These are phyloP conservation scores for Penicillium angulare DNA, from an alignment of 495 filamentous ascomycete species.

Conservation along the genomic window DNA sequence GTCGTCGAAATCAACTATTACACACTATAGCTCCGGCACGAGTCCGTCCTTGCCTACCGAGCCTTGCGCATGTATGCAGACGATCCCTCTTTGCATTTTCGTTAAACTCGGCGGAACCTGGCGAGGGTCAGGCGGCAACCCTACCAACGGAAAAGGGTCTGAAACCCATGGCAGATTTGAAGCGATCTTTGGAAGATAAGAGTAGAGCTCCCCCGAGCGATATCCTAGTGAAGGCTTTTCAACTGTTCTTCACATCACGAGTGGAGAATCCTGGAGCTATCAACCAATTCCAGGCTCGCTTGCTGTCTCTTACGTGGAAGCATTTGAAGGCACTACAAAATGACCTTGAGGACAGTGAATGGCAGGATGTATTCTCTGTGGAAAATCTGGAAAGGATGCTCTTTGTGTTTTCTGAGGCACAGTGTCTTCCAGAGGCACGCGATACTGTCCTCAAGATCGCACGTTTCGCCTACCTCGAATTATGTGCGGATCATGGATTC, in stretches of 20 bases:
- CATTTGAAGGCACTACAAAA: slow-evolving; percentile 49
- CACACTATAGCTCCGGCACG: slow-evolving; percentile 31
- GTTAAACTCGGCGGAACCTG: slow-evolving; percentile 11
- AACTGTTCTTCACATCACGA: slow-evolving; percentile 60
- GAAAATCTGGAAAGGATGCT: slow-evolving; percentile 51
- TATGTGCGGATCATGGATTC: slow-evolving; percentile 41
- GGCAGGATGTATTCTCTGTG: slow-evolving; percentile 43
- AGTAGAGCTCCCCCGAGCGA: slow-evolving; percentile 55
- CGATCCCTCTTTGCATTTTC: slow-evolving; percentile 40
- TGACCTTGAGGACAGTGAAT: slow-evolving; percentile 34
- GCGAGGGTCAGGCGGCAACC: slow-evolving; percentile 23
- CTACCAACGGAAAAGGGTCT: slow-evolving; percentile 42
- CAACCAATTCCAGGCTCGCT: slow-evolving; percentile 63
- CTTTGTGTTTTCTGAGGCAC: slow-evolving; percentile 36
- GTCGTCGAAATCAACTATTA: slow-evolving; percentile 33
- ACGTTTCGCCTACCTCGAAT: slow-evolving; percentile 53
- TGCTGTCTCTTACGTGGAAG: slow-evolving; percentile 55
- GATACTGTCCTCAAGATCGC: slow-evolving; percentile 49
- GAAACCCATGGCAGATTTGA: slow-evolving; percentile 44
- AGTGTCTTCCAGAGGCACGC: slow-evolving; percentile 35
- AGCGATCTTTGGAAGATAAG: slow-evolving; percentile 32
- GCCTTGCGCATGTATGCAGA: slow-evolving; percentile 23
- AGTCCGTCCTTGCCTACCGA: slow-evolving; percentile 16
- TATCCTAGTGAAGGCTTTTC: slow-evolving; percentile 63
- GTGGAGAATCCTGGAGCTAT: slow-evolving; percentile 45